phyloP scores from a whole-genome alignment of 352 stramenopile genomes.

The Globisporangium mamillatum region DNA sequence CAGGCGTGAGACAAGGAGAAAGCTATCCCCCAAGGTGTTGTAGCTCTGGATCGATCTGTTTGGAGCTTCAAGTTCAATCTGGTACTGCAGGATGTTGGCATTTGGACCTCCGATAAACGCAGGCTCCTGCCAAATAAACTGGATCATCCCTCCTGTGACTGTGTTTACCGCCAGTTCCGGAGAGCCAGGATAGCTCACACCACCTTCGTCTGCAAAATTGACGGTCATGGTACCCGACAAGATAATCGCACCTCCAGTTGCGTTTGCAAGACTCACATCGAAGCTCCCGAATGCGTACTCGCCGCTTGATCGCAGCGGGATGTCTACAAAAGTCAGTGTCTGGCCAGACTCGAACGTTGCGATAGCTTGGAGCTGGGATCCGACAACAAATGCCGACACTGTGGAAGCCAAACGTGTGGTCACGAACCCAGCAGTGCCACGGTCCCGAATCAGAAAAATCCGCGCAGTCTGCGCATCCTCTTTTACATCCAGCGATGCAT shows the following conservation, averaged over 20 bases:
- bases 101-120: slow-evolving; percentile 25
- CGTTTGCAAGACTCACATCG: slow-evolving; percentile 24
- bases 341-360: slow-evolving; percentile 34
- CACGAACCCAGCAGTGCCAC: slow-evolving; percentile 17
- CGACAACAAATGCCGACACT: slow-evolving; percentile 26
- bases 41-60: slow-evolving; percentile 1
- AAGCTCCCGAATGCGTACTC: slow-evolving; percentile 33
- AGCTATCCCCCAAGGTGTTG: neutral
- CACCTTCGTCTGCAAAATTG: slow-evolving; percentile 33
- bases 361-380: slow-evolving; percentile 21
- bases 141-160: slow-evolving; percentile 31
- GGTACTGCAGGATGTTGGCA: slow-evolving; percentile 18
- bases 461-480: slow-evolving; percentile 14
- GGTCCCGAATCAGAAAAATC: slow-evolving; percentile 7
- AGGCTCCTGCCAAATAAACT: slow-evolving; percentile 21
- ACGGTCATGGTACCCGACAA: slow-evolving; percentile 20
- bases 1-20: slow-evolving; percentile 20
- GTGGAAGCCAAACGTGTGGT: slow-evolving; percentile 28
- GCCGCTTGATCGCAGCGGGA: slow-evolving; percentile 28
- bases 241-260: slow-evolving; percentile 24
- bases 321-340: neutral
- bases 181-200: slow-evolving; percentile 36
- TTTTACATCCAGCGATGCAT: slow-evolving; percentile 20
- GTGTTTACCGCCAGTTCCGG: slow-evolving; percentile 9
- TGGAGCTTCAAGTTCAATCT: slow-evolving; percentile 8